Percentiles rank a stretch among this genome's conserved stretches.
Conservation (phyloP, 306 rosid genomes). For the Sicyos edulis region DNA sequence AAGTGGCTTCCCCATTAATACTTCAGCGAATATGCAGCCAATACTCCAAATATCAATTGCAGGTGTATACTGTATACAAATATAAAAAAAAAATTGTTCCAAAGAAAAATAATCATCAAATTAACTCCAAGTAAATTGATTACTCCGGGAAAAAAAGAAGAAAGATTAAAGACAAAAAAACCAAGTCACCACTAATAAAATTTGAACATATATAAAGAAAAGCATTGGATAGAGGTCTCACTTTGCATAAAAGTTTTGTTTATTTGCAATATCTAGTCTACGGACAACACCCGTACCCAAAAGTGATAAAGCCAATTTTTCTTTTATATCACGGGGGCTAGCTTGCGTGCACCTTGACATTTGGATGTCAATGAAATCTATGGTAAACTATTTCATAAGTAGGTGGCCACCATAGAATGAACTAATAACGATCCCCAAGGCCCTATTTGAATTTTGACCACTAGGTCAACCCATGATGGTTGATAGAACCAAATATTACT, state of each 20-base stretch:
- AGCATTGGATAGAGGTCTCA: neutral
- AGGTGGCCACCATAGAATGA: too few relatives aligned
- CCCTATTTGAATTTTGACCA: too few relatives aligned
- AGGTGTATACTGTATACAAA: constrained; percentile 70
- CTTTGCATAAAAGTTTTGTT: constrained; percentile 2
- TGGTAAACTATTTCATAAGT: too few relatives aligned
- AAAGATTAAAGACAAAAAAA: neutral
- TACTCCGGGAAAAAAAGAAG: neutral
- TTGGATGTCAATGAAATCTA: too few relatives aligned
- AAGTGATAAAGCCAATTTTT: neutral
- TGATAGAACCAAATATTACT: neutral
- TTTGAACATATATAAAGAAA: neutral
- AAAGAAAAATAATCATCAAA: neutral
- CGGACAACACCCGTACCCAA: neutral
- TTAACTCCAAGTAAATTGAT: neutral
- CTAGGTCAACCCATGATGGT: too few relatives aligned
- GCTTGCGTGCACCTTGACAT: too few relatives aligned
- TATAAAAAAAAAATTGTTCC: too few relatives aligned
- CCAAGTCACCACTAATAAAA: neutral
- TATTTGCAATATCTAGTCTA: neutral
- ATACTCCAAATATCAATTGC: constrained; percentile 96
- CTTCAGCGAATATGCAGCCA: constrained; percentile 96
- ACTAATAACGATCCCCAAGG: too few relatives aligned
- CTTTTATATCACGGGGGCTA: too few relatives aligned
- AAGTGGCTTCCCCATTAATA: constrained; percentile 82